phyloP scores from a whole-genome alignment of 2,329 filamentous ascomycete genomes.

The Neophaeococcomyces mojaviensis region DNA sequence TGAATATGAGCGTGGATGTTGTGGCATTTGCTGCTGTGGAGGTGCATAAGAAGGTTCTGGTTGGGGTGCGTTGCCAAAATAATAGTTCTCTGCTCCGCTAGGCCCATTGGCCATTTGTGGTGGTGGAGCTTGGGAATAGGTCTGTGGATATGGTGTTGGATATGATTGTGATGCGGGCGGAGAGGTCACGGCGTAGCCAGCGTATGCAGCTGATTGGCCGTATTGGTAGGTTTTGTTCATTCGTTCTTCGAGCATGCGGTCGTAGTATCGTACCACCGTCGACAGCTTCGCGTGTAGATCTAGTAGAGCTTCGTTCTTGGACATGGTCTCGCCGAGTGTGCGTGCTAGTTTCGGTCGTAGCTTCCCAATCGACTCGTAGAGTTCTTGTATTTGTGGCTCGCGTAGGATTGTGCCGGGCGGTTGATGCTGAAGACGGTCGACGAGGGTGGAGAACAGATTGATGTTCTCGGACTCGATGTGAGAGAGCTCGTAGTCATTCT shows the following conservation, averaged over 20 bases:
- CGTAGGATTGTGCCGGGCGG: conserved; percentile 91
- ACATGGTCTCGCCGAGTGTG: conserved; percentile 98
- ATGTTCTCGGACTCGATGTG: conserved; percentile 95
- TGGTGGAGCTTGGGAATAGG: conserved; percentile 37
- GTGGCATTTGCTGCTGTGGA: conserved; percentile 42
- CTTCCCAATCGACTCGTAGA: conserved; percentile 95
- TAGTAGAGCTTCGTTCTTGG: conserved; percentile 92
- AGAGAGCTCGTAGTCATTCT: conserved; percentile 90
- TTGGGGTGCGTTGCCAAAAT: conserved; percentile 56
- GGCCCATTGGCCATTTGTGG: conserved; percentile 23
- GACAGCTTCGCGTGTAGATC: conserved; percentile 93
- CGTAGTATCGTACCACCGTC: conserved; percentile 94
- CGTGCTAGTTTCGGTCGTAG: conserved; percentile 86
- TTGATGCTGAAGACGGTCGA: conserved; percentile 90
- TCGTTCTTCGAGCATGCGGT: conserved; percentile 93
- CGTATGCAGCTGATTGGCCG: conserved; percentile 65
- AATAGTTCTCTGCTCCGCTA: conserved; percentile 69
- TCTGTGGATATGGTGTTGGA: conserved; percentile 58
- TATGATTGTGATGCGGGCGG: conserved; percentile 46
- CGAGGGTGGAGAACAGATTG: conserved; percentile 86
- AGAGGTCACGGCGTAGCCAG: conserved; percentile 28
- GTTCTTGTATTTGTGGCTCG: conserved; percentile 93
- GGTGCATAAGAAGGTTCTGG: conserved; percentile 40
- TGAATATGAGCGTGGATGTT: conserved; percentile 23
- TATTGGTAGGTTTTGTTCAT: conserved; percentile 73